Evolutionary conservation across 1,139 yeast species (phyloP), one percentile per base, ranked within the genome.

Genomic region (Scheffersomyces titani): DNA sequence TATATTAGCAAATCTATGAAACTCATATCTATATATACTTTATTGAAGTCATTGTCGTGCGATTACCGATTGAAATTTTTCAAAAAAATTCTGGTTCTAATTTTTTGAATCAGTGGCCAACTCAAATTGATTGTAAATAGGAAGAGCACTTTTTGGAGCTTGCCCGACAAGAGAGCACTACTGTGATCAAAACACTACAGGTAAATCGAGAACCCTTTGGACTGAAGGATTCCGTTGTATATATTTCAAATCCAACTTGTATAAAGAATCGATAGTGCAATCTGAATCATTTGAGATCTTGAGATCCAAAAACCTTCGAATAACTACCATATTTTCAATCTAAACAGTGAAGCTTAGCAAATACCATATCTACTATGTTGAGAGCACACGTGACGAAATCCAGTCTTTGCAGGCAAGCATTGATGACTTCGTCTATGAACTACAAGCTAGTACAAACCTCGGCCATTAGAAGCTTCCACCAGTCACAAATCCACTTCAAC

Each of bases 401-500:
- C 7, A 30, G 40, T 30, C 40, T 30, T 30, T 30, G 40, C 40
- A 30, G 13, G 40, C 40, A 30, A 16, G 40, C 40, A 11, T 30
- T 30, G 40, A 9, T 16, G 2, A 9, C 40, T 30, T 30, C 40
- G 16, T 30, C 40, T 30, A 30, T 48, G 44, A 48, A 24, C n/a
- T 22, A 11, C 44, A 21, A 22, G 22, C 22, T 48, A 5, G 30
- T 16, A 21, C 20, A 24, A 18, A 40, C 18, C 5, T n/a, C 50
- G 1, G 22, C 50, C 30, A 24, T 21, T 13, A 19, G 50, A 18
- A 18, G 19, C 19, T 48, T 48, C 20, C 49, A 46, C 49, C 16
- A 46, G n/a, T 19, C 49, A 46, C 49, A 19, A 3, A 51, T 53
- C 6, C 55, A 47, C 40, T 59, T 57, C 44, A 63, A 66, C 55